Evolutionary conservation across 306 rosid genomes (phyloP), one percentile per base, ranked within the genome.

Genomic region (Alnus glutinosa): DNA sequence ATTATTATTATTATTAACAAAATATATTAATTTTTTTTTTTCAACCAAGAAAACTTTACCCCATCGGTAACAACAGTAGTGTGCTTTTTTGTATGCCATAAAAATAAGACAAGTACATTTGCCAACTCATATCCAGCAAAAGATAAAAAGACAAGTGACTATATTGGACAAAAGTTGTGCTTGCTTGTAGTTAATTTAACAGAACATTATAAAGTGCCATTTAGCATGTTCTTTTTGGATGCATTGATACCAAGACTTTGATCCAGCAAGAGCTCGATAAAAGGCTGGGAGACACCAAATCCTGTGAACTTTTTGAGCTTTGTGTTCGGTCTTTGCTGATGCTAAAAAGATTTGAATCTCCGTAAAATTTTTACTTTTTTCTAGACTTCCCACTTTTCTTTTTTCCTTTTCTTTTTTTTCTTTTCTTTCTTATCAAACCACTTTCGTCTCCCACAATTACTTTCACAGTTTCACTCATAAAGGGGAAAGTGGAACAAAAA

Each of bases 401-500:
- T 66, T 71, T 61, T 37, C 19, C 82, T 77, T 77, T 81, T 71
- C 70, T 77, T 39, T 77, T 78, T 82, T 71, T 73, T 77, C 42
- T 83, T 77, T 50, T 9, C 80, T 77, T 75, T 79, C 48, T 42
- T 18, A 78, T 77, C 80, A 72, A 75, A 79, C 89, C 66, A 52
- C 58, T 57, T 78, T 79, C 84, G 80, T 74, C 80, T 78, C 83
- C 77, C 79, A 79, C 85, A 82, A 75, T 77, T 48, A 73, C 80
- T 78, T 79, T 85, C 86, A 78, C 85, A 73, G 78, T 78, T 79
- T 85, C 86, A 78, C 85, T 77, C 79, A 82, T 75, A 75, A 78
- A 78, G 69, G 74, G 70, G 82, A 89, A 89, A 86, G 89, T 87
- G 88, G 86, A 82, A 82, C 77, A 89, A 85, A 85, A 91, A 89